Base-by-base conservation (phyloP, 202 grass and related monocot species). In the Dendrocalamus latiflorus region DNA sequence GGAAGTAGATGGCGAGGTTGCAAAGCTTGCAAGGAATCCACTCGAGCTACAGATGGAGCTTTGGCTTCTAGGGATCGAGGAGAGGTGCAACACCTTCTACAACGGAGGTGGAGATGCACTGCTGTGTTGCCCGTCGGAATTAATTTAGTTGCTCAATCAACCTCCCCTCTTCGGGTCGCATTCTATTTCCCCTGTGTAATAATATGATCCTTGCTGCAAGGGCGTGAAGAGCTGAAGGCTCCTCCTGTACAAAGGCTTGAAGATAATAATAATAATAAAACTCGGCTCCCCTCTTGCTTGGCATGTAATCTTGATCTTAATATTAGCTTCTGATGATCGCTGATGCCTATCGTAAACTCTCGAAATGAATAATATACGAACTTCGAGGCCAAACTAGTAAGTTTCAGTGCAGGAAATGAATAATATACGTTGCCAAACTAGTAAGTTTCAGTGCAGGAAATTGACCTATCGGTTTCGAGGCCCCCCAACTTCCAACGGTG, bases 221-320 rank as follows among this genome's bases (percentile, higher is more conserved):
- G 39, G 77, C 65, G 82, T 70, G 85, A 50, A 76, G 87, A 82
- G 83, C 87, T 72, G 55, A 86, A 67, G 75, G 48, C 50, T 67
- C 37, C 25, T 80, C 45, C 18, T 89, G 87, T 89, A 89, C 87
- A 89, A 82, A 89, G 77, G 87, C 83, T 76, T 81, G 87, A 85
- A 73, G 37, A 1, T 38, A 38, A 30, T 30, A 30, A 84, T 30
- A 48, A 69, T 3, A 86, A 90, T 90, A 90, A 90, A 79, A 78
- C 49, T 63, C 74, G 28, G 84, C 88, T 75, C 79, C 84, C 68
- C 60, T 83, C 79, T 74, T 83, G 78, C 73, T 62, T 65, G 44
- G 20, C 70, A 71, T 89, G 42, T 68, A 22, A 61, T 72, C 51
- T 65, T 64, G 70, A 82, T 82, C 33, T 11, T 45, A 25, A 1